These are phyloP conservation scores for Eucalyptus tenuipes DNA, from an alignment of 345 rosid genomes.

Conservation along the genomic window DNA sequence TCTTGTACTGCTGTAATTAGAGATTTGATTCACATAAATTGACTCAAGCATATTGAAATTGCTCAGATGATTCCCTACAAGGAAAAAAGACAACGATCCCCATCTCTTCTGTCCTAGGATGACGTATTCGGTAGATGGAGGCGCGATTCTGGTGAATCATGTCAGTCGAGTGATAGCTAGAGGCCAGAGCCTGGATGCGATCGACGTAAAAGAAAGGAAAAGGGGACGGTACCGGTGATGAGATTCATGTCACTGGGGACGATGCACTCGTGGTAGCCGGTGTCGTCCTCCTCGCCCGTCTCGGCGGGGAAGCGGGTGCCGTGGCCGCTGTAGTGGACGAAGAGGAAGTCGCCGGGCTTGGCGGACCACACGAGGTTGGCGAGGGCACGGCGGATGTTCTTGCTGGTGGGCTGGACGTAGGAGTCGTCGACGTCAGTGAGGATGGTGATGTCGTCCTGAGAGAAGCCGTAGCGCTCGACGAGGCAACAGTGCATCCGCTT, in stretches of 20 bases:
- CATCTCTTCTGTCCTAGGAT: neutral
- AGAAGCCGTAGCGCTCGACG: conserved; percentile 51
- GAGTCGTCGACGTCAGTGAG: conserved; percentile 58
- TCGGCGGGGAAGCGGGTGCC: conserved; percentile 90
- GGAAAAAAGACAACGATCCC: neutral
- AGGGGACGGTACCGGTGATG: conserved; percentile 37
- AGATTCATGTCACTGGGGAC: too few relatives aligned
- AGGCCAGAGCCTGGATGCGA: neutral
- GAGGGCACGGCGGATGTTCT: conserved; percentile 54
- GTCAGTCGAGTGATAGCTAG: neutral
- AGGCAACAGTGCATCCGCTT: conserved; percentile 44
- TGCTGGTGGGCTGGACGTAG: conserved; percentile 60
- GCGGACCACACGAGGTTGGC: conserved; percentile 41
- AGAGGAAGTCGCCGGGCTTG: conserved; percentile 40
- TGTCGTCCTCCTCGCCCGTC: conserved; percentile 87
- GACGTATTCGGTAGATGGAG: neutral
- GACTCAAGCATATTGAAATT: neutral
- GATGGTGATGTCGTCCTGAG: conserved; percentile 37
- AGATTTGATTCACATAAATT: neutral
- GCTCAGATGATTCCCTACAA: neutral
- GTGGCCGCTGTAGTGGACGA: conserved; percentile 84
- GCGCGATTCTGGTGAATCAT: neutral
- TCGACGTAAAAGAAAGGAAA: neutral
- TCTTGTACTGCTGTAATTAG: neutral
- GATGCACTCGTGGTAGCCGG: conserved; percentile 71